Conservation (phyloP, 768 basidiomycete genomes). For the Leccinum disarticulatum region DNA sequence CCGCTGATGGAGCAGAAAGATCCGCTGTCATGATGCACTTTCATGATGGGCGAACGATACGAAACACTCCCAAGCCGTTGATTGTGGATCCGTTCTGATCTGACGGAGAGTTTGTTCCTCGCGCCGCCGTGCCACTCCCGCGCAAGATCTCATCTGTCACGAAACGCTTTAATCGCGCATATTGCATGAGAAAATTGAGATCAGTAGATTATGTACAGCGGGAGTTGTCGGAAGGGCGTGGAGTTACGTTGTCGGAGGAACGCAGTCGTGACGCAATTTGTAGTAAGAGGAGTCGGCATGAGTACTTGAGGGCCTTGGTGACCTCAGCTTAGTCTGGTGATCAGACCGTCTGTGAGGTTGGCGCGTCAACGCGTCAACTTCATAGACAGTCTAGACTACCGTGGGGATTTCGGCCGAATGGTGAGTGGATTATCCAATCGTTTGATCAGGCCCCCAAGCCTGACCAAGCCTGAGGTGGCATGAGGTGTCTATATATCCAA, state of each 20-base stretch:
- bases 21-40: neutral
- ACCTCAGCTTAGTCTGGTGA: too few species aligned
- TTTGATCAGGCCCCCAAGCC: neutral
- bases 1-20: neutral
- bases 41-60: neutral
- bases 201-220: neutral
- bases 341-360: too few species aligned
- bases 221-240: neutral
- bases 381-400: too few species aligned
- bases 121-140: neutral
- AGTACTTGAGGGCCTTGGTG: too few species aligned
- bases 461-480: neutral
- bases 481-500: neutral
- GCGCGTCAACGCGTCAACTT: too few species aligned
- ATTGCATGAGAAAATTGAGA: neutral
- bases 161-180: slow-evolving; percentile 4
- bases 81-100: neutral
- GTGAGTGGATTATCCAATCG: neutral
- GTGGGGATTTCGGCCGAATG: slow-evolving; percentile 9
- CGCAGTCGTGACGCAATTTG: neutral
- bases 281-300: neutral
- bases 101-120: neutral
- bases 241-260: neutral
- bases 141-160: neutral
- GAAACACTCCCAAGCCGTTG: neutral